Base-by-base conservation (phyloP, 495 filamentous ascomycete genomes). In the Penicillium riverlandense region DNA sequence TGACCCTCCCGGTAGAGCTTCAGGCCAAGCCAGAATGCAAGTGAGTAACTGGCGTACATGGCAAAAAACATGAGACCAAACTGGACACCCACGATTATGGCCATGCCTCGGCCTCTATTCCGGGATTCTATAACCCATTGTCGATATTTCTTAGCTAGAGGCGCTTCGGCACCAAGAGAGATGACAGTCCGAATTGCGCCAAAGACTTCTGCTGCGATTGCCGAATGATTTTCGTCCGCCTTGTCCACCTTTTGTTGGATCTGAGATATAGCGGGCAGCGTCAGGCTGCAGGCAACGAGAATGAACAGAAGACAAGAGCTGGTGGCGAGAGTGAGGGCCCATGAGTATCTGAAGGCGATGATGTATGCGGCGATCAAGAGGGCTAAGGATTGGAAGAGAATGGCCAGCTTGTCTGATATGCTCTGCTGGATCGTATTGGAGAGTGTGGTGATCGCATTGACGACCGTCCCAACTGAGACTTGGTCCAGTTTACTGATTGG, bases 341-440 rank as follows among this genome's bases (percentile, higher is more conserved):
- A 67, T 15, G 73, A 70, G 13, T 75, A 59, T 12, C 57, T 55
- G 47, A 80, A 77, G 6, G 69, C 76, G 12, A 77, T 67, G 1
- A 55, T 62, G 37, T 71, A 77, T 4, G 77, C 75, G 0, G 74
- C 53, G n/a, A 78, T 44, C 15, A 80, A 67, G 13, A 74, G 66
- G 5, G 68, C 59, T 30, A 72, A 51, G 0, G 69, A 68, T 40
- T 76, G 68, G 6, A 80, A 59, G 29, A 73, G 66, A 8, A 75
- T 55, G 2, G 72, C 73, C 6, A 69, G 59, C 37, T 77, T 78
- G 45, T 80, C 78, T 0, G 82, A 84, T 33, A 88, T 79, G 29
- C 83, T 82, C 29, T 77, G 61, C 47, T 88, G 82, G 29, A 88
- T 62, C 0, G 73, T 69, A 47, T 84, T 86, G 28, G 80, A 77